These are phyloP conservation scores for Saturnispora kantuleensis DNA, from an alignment of 805 yeast species.

Conservation along the genomic window DNA sequence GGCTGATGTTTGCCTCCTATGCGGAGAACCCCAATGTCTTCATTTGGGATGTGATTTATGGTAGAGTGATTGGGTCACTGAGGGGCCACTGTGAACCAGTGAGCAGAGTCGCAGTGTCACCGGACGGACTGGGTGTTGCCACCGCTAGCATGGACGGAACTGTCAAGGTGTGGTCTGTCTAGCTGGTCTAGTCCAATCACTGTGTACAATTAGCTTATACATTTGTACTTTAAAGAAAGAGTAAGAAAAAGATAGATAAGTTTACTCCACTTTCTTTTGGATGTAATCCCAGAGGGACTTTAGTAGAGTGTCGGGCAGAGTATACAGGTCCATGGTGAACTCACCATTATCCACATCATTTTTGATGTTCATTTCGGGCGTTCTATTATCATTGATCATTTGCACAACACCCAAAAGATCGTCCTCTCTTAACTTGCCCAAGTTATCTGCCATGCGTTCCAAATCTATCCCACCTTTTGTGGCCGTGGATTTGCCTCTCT, in stretches of 20 bases:
- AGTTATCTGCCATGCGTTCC: slow-evolving; percentile 82
- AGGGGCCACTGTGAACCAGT: slow-evolving; percentile 58
- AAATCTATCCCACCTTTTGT: slow-evolving; percentile 73
- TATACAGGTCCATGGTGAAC: slow-evolving; percentile 90
- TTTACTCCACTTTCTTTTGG: slow-evolving; percentile 44
- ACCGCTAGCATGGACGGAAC: slow-evolving; percentile 80
- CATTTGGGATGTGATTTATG: slow-evolving; percentile 67
- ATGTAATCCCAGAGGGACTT: slow-evolving; percentile 94
- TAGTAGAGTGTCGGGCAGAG: slow-evolving; percentile 82
- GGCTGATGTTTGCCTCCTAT: slow-evolving; percentile 66
- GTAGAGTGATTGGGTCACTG: slow-evolving; percentile 53
- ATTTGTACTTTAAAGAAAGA: background rate
- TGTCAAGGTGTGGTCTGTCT: slow-evolving; percentile 49
- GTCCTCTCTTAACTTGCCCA: slow-evolving; percentile 83
- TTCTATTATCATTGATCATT: slow-evolving; percentile 93
- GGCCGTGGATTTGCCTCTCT: slow-evolving; percentile 47
- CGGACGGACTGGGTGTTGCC: slow-evolving; percentile 66
- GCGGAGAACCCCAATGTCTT: slow-evolving; percentile 59
- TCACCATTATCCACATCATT: slow-evolving; percentile 96
- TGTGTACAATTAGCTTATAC: no score
- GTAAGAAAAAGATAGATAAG: background rate
- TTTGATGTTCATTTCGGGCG: slow-evolving; percentile 90
- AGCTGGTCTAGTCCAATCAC: background rate
- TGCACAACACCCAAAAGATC: slow-evolving; percentile 91
- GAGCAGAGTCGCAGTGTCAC: slow-evolving; percentile 53